These are phyloP conservation scores for Tremellales sp. DNA, from an alignment of 1,284 basidiomycete genomes.

Conservation along the genomic window DNA sequence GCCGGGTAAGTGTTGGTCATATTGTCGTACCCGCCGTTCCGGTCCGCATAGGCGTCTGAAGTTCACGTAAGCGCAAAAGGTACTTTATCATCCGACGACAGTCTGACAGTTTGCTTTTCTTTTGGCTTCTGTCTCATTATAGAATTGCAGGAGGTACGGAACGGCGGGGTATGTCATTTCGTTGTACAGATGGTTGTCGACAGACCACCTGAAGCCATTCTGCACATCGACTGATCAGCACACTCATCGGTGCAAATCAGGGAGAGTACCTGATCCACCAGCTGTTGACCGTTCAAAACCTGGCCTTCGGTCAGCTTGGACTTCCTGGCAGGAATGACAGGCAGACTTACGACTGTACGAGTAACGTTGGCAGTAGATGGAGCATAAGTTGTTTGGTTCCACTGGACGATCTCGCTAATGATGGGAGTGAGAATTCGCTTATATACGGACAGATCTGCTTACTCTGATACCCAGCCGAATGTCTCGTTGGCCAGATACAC, in stretches of 20 bases:
- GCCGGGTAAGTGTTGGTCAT: slow-evolving; percentile 9
- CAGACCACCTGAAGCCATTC: slow-evolving; percentile 5
- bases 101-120: background rate
- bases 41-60: slow-evolving; percentile 6
- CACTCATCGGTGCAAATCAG: too few species aligned
- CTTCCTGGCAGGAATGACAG: too few species aligned
- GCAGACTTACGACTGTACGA: slow-evolving; percentile 5
- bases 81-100: background rate
- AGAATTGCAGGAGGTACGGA: slow-evolving; percentile 5
- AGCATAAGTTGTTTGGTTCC: slow-evolving; percentile 3
- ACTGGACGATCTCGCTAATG: slow-evolving; percentile 1
- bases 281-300: slow-evolving; percentile 6
- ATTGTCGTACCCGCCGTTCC: slow-evolving; percentile 9
- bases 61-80: too few species aligned
- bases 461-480: slow-evolving; percentile 7
- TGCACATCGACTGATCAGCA: too few species aligned
- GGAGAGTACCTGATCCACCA: too few species aligned
- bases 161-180: background rate
- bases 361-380: slow-evolving; percentile 8
- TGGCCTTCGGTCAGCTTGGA: too few species aligned
- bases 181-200: slow-evolving; percentile 7
- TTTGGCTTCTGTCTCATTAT: background rate
- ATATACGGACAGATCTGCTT: background rate
- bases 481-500: slow-evolving; percentile 8
- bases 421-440: background rate